Evolutionary conservation across 1,139 yeast species (phyloP).

Genomic region (Blastobotrys apis): DNA sequence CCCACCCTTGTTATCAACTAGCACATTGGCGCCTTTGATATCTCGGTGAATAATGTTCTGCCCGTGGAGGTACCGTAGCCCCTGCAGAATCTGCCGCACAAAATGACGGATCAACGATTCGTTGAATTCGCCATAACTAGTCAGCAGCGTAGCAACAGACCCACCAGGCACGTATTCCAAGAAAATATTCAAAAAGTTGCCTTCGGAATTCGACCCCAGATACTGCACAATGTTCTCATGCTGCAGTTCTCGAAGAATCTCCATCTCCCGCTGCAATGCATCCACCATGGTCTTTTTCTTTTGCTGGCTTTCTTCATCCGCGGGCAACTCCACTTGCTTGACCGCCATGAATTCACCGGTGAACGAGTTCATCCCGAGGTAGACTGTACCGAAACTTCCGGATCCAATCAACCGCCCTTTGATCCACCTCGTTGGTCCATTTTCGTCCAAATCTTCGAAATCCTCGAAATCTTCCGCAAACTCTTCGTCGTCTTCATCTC

Average conservation of each 20-base stretch:
- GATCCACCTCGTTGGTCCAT: conserved; percentile 77
- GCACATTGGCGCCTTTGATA: conserved; percentile 87
- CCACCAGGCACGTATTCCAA: conserved; percentile 97
- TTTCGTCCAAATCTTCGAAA: conserved; percentile 33
- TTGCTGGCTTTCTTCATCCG: conserved; percentile 38
- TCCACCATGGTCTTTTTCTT: conserved; percentile 65
- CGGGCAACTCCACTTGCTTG: conserved; percentile 76
- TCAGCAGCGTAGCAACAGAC: conserved; percentile 80
- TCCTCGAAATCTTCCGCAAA: conserved; percentile 3
- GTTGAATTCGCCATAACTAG: conserved; percentile 86
- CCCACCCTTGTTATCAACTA: conserved; percentile 85
- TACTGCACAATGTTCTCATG: conserved; percentile 93
- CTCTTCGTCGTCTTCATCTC: conserved; percentile 3
- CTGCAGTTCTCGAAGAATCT: conserved; percentile 67
- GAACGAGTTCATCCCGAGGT: conserved; percentile 82
- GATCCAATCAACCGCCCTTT: conserved; percentile 92
- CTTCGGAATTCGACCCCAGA: conserved; percentile 73
- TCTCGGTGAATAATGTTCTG: conserved; percentile 86
- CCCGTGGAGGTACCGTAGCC: conserved; percentile 74
- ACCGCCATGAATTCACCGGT: conserved; percentile 98
- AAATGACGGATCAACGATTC: conserved; percentile 83
- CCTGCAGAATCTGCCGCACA: conserved; percentile 77
- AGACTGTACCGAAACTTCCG: conserved; percentile 93
- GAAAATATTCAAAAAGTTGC: conserved; percentile 69
- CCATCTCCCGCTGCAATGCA: conserved; percentile 83